phyloP scores from a whole-genome alignment of 1,139 yeast genomes.

The Yamadazyma sp. region DNA sequence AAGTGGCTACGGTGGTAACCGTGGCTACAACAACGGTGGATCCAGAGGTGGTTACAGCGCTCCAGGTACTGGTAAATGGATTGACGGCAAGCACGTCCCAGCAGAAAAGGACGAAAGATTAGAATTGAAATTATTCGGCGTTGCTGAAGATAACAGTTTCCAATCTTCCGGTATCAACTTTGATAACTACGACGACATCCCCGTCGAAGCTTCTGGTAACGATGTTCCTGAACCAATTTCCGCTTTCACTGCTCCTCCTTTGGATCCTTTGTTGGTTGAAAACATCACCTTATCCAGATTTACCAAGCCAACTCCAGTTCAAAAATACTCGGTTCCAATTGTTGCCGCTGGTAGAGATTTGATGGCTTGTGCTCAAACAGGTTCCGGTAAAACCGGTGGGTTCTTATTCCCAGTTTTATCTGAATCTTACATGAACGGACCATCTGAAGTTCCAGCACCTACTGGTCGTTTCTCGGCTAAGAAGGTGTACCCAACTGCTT shows the following conservation, averaged over 20 bases:
- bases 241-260: conserved; percentile 87
- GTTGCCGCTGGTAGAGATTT: conserved; percentile 94
- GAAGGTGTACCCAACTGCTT: conserved; percentile 91
- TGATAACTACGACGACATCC: conserved; percentile 97
- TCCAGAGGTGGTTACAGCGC: conserved; percentile 19
- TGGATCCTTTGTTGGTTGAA: conserved; percentile 82
- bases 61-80: conserved; percentile 71
- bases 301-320: conserved; percentile 97
- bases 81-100: conserved; percentile 86
- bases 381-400: conserved; percentile 99
- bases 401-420: conserved; percentile 97
- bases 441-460: conserved; percentile 61
- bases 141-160: conserved; percentile 74
- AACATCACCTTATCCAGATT: conserved; percentile 88
- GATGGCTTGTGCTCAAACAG: conserved; percentile 99
- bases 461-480: conserved; percentile 61
- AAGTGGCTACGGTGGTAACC: conserved; percentile 24
- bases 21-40: conserved; percentile 24
- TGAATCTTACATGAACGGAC: conserved; percentile 88
- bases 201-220: conserved; percentile 96
- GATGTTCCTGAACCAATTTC: conserved; percentile 93
- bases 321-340: conserved; percentile 96
- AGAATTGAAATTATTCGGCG: conserved; percentile 86
- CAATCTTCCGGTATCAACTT: conserved; percentile 98
- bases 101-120: conserved; percentile 68